A percentile compares a stretch with the other conserved stretches of the same genome.
Conservation (phyloP, 2,329 filamentous ascomycete species). For the Penicillium italicum region DNA sequence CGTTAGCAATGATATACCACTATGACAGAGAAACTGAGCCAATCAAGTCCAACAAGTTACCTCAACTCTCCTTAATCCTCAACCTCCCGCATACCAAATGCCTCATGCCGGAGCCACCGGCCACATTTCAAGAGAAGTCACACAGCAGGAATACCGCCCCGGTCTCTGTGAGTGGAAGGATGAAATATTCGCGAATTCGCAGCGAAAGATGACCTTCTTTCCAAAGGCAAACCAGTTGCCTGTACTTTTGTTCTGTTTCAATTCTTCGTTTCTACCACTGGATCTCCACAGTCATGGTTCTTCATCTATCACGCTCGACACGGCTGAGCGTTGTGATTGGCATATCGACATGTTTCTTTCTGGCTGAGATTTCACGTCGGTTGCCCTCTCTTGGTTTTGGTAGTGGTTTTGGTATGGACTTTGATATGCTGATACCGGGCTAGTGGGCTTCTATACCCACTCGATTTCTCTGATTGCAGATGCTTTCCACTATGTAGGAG, state of each 20-base stretch:
- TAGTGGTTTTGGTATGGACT: not conserved
- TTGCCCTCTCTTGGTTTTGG: not conserved
- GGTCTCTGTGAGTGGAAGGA: constrained; percentile 1
- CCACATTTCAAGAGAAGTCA: constrained; percentile 8
- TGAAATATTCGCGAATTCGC: not conserved
- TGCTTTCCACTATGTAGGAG: constrained; percentile 70
- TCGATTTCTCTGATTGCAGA: constrained; percentile 72
- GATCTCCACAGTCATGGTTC: constrained; percentile 17
- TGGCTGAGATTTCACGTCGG: constrained; percentile 32
- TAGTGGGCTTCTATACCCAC: constrained; percentile 65
- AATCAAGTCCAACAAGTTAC: too few species aligned
- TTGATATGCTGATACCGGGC: constrained; percentile 1
- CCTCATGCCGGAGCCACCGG: not conserved
- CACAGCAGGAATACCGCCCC: constrained; percentile 6
- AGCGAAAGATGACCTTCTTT: not conserved
- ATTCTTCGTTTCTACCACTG: not conserved
- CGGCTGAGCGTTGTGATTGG: constrained; percentile 30
- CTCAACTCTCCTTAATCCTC: not conserved
- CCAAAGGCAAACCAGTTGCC: not conserved
- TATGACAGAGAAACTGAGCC: not conserved
- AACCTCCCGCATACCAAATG: constrained; percentile 10
- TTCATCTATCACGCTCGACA: constrained; percentile 29
- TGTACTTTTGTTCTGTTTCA: not conserved
- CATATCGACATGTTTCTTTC: constrained; percentile 33
- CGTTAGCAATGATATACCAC: not conserved